Evolutionary conservation across 805 yeast genomes (phyloP).

Genomic region (Sugiyamaella americana): DNA sequence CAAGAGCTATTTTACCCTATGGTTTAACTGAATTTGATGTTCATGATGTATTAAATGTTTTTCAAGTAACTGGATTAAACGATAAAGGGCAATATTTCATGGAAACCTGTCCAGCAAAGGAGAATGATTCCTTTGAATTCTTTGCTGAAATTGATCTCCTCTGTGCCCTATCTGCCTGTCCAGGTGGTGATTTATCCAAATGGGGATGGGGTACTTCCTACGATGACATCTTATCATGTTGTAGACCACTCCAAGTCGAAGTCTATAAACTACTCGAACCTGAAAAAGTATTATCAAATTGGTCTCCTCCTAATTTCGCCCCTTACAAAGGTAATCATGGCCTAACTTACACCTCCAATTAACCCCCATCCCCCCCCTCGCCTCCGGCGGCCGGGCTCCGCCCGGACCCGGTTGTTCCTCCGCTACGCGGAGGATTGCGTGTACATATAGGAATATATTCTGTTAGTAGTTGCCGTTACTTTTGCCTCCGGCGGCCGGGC

Average conservation of each 20-base stretch:
- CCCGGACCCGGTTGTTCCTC: neutral
- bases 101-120: slow-evolving; percentile 62
- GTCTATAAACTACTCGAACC: slow-evolving; percentile 48
- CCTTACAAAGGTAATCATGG: slow-evolving; percentile 58
- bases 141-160: slow-evolving; percentile 61
- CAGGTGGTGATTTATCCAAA: slow-evolving; percentile 60
- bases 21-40: slow-evolving; percentile 63
- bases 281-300: slow-evolving; percentile 36
- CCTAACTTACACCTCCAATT: slow-evolving; percentile 1
- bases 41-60: slow-evolving; percentile 63
- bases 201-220: slow-evolving; percentile 70
- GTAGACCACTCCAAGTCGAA: slow-evolving; percentile 59
- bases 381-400: neutral
- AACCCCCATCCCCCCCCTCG: neutral
- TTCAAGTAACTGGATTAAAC: slow-evolving; percentile 62
- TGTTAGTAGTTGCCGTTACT: too few relatives aligned
- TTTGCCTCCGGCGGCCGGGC: slow-evolving; percentile 1
- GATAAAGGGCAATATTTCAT: slow-evolving; percentile 61
- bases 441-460: too few relatives aligned
- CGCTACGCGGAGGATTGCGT: too few relatives aligned
- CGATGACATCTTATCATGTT: slow-evolving; percentile 50
- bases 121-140: slow-evolving; percentile 56
- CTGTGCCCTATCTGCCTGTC: slow-evolving; percentile 62
- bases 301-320: slow-evolving; percentile 45
- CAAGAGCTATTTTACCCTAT: slow-evolving; percentile 51